phyloP scores from a whole-genome alignment of 345 rosid genomes.

The Syzygium aqueum region DNA sequence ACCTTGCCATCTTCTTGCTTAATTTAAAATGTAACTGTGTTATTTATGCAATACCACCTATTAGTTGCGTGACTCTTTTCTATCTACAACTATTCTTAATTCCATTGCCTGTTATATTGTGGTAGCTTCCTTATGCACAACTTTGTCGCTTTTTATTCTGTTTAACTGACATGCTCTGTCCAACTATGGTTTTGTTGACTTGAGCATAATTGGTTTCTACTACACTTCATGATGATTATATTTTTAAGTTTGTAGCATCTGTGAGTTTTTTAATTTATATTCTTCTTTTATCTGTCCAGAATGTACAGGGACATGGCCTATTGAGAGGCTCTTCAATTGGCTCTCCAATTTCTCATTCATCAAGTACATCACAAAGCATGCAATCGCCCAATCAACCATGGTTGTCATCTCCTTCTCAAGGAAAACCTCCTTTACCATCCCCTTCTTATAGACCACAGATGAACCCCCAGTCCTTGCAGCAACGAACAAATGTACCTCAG shows the following conservation, averaged over 20 bases:
- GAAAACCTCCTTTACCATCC: conserved; percentile 79
- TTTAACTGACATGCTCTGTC: background rate
- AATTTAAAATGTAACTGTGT: background rate
- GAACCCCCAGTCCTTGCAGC: conserved; percentile 62
- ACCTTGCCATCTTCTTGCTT: background rate
- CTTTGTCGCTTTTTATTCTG: background rate
- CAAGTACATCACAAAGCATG: conserved; percentile 43
- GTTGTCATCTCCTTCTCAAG: conserved; percentile 70
- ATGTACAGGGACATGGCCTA: conserved; percentile 64
- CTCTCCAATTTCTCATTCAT: conserved; percentile 44
- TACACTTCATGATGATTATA: background rate
- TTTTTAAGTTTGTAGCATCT: background rate
- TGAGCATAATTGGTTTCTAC: background rate
- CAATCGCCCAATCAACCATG: conserved; percentile 71
- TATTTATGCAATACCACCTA: background rate
- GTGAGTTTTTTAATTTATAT: background rate
- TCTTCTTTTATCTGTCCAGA: conserved; percentile 23
- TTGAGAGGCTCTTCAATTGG: conserved; percentile 48
- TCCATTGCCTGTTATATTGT: background rate
- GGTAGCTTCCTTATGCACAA: background rate
- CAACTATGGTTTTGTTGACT: background rate
- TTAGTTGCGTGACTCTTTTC: background rate
- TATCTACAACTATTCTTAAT: background rate
- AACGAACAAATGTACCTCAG: conserved; percentile 59
- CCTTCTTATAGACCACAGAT: conserved; percentile 60